Percentiles rank a stretch among this genome's conserved stretches.
Evolutionary conservation across 148 eudicot genomes (phyloP).

Genomic region (Agrostemma githago): DNA sequence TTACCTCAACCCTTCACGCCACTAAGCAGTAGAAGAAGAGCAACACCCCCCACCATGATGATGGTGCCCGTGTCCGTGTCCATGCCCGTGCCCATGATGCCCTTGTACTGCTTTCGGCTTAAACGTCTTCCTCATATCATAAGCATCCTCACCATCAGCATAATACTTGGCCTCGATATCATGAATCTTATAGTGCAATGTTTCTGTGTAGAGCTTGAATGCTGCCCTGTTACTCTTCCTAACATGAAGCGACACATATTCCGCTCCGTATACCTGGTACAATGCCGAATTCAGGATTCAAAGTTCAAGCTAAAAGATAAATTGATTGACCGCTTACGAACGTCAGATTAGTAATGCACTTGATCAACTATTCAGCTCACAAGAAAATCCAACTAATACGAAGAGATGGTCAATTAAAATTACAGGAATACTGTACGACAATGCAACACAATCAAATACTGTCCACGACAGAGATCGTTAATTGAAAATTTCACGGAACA

Average conservation of each 20-base stretch:
- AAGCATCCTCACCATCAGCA: constrained; percentile 86
- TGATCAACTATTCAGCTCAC: too few relatives aligned
- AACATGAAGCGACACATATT: constrained; percentile 78
- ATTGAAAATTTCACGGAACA: too few relatives aligned
- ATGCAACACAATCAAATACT: too few relatives aligned
- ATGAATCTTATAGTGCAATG: constrained; percentile 75
- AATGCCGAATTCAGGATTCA: neutral
- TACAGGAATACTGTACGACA: too few relatives aligned
- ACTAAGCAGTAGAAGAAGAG: constrained; percentile 1
- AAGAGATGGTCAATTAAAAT: too few relatives aligned
- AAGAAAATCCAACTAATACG: too few relatives aligned
- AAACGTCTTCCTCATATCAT: constrained; percentile 78
- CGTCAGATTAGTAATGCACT: too few relatives aligned
- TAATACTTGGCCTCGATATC: constrained; percentile 92
- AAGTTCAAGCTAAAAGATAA: neutral
- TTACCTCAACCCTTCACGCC: neutral
- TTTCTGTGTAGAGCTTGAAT: constrained; percentile 68
- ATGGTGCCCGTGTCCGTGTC: constrained; percentile 12
- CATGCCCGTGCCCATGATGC: neutral
- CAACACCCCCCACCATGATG: constrained; percentile 16
- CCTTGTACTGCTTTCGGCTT: constrained; percentile 31
- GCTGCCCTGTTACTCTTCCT: constrained; percentile 93
- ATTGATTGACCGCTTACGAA: neutral
- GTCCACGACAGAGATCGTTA: too few relatives aligned
- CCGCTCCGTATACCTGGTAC: constrained; percentile 40